These are phyloP conservation scores for Chamaecyparis obtusa DNA, from an alignment of 75 land plant genomes.

Conservation along the genomic window DNA sequence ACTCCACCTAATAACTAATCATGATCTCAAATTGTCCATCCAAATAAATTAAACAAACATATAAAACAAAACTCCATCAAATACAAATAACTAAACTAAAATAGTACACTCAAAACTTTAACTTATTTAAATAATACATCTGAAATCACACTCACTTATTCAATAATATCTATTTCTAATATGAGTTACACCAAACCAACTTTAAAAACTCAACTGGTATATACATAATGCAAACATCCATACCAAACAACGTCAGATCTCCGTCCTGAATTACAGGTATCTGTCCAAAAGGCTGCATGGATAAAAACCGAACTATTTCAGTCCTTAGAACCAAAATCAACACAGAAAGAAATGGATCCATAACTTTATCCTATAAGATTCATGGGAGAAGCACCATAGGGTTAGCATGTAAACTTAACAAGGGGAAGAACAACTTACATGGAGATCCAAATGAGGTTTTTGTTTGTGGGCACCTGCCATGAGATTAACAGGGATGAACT, in stretches of 20 bases:
- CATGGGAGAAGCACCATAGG: background rate
- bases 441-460: slow-evolving; percentile 32
- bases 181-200: too few relatives aligned
- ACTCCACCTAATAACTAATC: background rate
- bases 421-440: slow-evolving; percentile 10
- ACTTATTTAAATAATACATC: too few relatives aligned
- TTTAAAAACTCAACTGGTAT: too few relatives aligned
- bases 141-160: too few relatives aligned
- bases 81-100: too few relatives aligned
- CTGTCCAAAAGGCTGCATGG: slow-evolving; percentile 54
- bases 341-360: too few relatives aligned
- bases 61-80: too few relatives aligned
- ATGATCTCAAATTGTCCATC: too few relatives aligned
- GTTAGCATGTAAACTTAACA: background rate
- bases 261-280: slow-evolving; percentile 51
- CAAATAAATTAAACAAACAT: too few relatives aligned
- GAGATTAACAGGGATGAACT: slow-evolving; percentile 40
- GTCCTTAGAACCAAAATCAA: background rate
- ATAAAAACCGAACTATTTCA: background rate
- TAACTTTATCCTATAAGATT: too few relatives aligned
- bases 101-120: too few relatives aligned
- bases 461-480: slow-evolving; percentile 41
- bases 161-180: too few relatives aligned
- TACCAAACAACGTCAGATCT: slow-evolving; percentile 48
- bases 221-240: background rate